These are phyloP conservation scores for Coprinellus micaceus DNA, from an alignment of 768 basidiomycete species.

Conservation along the genomic window DNA sequence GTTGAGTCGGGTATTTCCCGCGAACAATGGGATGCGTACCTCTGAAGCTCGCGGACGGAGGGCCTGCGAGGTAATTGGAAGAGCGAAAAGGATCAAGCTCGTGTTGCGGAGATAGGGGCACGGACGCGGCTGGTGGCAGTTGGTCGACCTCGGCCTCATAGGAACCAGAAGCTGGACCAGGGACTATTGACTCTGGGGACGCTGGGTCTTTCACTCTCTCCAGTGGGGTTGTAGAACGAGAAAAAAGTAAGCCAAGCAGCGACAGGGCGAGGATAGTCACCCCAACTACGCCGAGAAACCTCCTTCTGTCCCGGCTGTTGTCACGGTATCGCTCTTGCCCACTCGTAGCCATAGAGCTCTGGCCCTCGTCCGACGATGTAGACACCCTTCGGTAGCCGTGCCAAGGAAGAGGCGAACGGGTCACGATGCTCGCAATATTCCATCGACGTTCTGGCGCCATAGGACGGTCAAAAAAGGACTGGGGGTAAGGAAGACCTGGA, in stretches of 20 bases:
- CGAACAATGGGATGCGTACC: slow-evolving; percentile 29
- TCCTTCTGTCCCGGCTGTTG: background rate
- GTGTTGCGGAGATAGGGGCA: background rate
- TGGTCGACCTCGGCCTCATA: background rate
- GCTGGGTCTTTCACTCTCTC: too few species aligned
- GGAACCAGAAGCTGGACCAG: too few species aligned
- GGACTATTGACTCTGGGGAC: background rate
- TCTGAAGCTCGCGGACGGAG: slow-evolving; percentile 56
- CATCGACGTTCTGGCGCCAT: too few species aligned
- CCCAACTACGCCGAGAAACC: slow-evolving; percentile 13
- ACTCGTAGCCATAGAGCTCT: background rate
- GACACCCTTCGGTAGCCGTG: background rate
- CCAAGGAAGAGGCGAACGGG: too few species aligned
- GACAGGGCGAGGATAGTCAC: slow-evolving; percentile 15
- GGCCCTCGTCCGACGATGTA: background rate
- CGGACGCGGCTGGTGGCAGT: background rate
- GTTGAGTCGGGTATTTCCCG: background rate
- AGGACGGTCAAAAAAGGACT: too few species aligned
- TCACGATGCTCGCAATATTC: too few species aligned
- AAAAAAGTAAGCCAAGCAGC: slow-evolving; percentile 13
- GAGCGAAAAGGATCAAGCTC: slow-evolving; percentile 3
- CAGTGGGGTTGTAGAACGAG: background rate
- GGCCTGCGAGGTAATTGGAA: slow-evolving; percentile 36
- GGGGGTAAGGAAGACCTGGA: too few species aligned
- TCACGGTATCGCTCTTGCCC: too few species aligned